A percentile compares a stretch with the other conserved stretches of the same genome.
Conservation (phyloP, 345 rosid genomes). For the Melastoma malabathricum region DNA sequence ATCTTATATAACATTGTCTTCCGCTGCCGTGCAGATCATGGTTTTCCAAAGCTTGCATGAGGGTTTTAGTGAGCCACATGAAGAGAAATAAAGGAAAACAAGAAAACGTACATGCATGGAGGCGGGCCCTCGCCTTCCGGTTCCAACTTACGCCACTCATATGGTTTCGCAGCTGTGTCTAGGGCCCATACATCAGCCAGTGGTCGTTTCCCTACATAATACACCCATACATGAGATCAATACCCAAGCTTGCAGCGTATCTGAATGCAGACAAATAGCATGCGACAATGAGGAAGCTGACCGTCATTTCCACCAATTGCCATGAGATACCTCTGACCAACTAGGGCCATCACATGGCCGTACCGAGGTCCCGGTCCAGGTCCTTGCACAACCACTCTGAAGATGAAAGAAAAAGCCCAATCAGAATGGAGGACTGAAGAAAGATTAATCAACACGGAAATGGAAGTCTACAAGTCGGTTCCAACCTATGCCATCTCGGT, state of each 20-base stretch:
- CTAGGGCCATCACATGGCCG: conserved; percentile 99
- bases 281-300: conserved; percentile 13
- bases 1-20: too few species aligned
- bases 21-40: too few species aligned
- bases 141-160: conserved; percentile 99
- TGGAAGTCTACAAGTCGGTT: conserved; percentile 4
- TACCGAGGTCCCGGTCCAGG: conserved; percentile 99
- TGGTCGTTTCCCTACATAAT: conserved; percentile 74
- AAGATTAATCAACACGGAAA: background rate
- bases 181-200: conserved; percentile 99
- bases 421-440: conserved; percentile 7
- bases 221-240: background rate
- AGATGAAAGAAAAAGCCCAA: conserved; percentile 12
- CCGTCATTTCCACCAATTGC: conserved; percentile 99
- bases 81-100: conserved; percentile 7
- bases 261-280: too few species aligned
- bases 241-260: too few species aligned
- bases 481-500: conserved; percentile 95
- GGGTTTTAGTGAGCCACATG: background rate
- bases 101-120: conserved; percentile 78
- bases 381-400: conserved; percentile 95
- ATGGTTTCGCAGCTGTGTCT: conserved; percentile 99
- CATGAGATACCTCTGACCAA: conserved; percentile 98
- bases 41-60: background rate
- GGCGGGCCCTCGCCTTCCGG: conserved; percentile 99